Evolutionary conservation across 441 rosid genomes (phyloP).

Genomic region (Pelargonium myrrhifolium): DNA sequence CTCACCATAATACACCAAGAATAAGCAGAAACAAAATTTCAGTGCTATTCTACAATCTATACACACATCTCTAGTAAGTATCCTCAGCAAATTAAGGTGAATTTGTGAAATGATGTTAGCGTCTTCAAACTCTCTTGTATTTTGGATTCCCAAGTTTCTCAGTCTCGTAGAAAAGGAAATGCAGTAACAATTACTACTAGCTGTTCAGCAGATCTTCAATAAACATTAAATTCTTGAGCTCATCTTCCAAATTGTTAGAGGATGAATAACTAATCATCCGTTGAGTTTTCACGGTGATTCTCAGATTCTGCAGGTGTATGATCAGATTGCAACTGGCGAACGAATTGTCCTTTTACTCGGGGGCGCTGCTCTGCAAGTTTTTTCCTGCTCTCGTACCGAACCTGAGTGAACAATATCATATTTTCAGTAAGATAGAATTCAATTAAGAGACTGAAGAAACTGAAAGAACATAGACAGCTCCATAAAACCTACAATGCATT

Average conservation of each 20-base stretch:
- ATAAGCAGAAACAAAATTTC: too few species aligned
- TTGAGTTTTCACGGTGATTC: constrained; percentile 15
- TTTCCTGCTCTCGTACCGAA: constrained; percentile 80
- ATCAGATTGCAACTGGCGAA: constrained; percentile 44
- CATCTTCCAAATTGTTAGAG: background rate
- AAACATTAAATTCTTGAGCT: too few species aligned
- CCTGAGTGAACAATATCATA: constrained; percentile 31
- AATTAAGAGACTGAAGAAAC: background rate
- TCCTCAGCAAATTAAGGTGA: too few species aligned
- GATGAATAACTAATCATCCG: constrained; percentile 10
- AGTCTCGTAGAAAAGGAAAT: too few species aligned
- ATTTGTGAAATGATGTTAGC: too few species aligned
- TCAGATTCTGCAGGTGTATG: constrained; percentile 22
- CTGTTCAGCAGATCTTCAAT: too few species aligned
- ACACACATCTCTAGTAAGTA: too few species aligned
- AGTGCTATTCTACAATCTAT: too few species aligned
- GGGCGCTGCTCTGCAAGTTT: constrained; percentile 86
- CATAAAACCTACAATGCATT: background rate
- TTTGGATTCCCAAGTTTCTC: too few species aligned
- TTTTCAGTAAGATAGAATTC: background rate
- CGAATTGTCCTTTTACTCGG: constrained; percentile 83
- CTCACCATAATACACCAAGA: too few species aligned
- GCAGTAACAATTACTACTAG: too few species aligned
- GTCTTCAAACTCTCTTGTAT: too few species aligned
- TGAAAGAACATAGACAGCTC: background rate